Percentiles rank a stretch among this genome's conserved stretches.
Conservation (phyloP, 1,139 yeast species). For the Hansenula sp. region DNA sequence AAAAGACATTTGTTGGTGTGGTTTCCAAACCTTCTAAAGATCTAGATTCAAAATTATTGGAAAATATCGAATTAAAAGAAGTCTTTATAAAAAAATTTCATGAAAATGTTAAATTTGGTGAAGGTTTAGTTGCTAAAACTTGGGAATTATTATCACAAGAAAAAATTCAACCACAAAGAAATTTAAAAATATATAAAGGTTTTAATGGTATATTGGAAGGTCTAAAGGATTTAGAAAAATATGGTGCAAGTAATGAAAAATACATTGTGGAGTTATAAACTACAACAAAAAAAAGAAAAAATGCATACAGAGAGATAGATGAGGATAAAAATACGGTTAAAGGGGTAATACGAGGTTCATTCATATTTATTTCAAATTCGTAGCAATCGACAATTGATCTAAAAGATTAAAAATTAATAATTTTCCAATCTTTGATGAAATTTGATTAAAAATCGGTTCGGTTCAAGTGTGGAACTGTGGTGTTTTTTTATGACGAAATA, state of each 20-base stretch:
- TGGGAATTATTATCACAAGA: constrained; percentile 27
- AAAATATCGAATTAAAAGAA: constrained; percentile 27
- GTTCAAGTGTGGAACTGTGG: too few species aligned
- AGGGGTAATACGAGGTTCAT: too few species aligned
- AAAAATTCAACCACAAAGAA: constrained; percentile 31
- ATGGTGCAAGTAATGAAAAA: constrained; percentile 41
- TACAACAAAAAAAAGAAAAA: too few species aligned
- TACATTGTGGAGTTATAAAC: constrained; percentile 31
- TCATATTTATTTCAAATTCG: too few species aligned
- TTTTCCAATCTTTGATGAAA: too few species aligned
- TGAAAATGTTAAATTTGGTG: constrained; percentile 38
- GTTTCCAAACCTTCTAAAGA: constrained; percentile 34
- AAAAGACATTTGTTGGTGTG: constrained; percentile 34
- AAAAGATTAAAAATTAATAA: too few species aligned
- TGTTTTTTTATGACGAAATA: too few species aligned
- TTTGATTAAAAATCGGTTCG: too few species aligned
- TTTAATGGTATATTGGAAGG: constrained; percentile 32
- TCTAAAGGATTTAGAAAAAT: constrained; percentile 33
- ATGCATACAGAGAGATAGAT: neutral
- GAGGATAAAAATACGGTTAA: neutral
- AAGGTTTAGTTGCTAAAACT: constrained; percentile 32
- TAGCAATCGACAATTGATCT: too few species aligned
- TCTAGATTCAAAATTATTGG: constrained; percentile 20
- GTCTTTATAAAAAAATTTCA: constrained; percentile 41
- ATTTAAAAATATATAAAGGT: constrained; percentile 32